Conservation (phyloP, 2,329 filamentous ascomycete genomes). For the Aspergillus sp. region DNA sequence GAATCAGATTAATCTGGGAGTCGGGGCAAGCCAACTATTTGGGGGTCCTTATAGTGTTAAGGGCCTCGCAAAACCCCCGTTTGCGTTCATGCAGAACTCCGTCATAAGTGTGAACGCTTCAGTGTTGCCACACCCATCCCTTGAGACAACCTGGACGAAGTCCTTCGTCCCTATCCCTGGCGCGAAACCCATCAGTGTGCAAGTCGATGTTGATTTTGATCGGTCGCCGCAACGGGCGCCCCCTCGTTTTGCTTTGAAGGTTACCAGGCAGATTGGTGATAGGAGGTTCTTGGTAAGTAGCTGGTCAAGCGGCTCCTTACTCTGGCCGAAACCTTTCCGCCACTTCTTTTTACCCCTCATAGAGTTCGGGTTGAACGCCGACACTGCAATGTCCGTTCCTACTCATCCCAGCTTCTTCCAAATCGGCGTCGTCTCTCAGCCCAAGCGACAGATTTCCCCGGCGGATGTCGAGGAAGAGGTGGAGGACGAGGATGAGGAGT, state of each 20-base stretch:
- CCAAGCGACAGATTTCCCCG: conserved; percentile 19
- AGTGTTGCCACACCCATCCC: conserved; percentile 34
- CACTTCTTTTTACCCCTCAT: conserved; percentile 27
- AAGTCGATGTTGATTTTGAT: conserved; percentile 31
- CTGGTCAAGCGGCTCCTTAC: conserved; percentile 42
- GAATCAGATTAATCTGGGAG: conserved; percentile 36
- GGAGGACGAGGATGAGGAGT: conserved; percentile 23
- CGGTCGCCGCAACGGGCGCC: conserved; percentile 30
- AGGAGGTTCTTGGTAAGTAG: conserved; percentile 35
- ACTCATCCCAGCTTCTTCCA: conserved; percentile 35
- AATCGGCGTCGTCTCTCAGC: conserved; percentile 35
- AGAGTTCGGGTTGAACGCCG: conserved; percentile 26
- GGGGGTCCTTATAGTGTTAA: conserved; percentile 29
- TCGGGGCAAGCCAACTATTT: conserved; percentile 33
- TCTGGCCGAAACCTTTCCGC: conserved; percentile 35
- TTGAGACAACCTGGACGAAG: conserved; percentile 35
- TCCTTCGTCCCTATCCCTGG: conserved; percentile 34
- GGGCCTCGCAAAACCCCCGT: conserved; percentile 30
- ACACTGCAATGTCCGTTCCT: conserved; percentile 20
- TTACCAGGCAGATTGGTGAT: conserved; percentile 34
- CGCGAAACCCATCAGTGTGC: conserved; percentile 37
- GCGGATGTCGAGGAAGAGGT: conserved; percentile 30
- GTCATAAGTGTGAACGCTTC: conserved; percentile 29
- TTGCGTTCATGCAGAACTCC: conserved; percentile 37
- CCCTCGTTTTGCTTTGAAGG: conserved; percentile 36